Base-by-base conservation (phyloP, 306 rosid species). In the Acmispon strigosus region DNA sequence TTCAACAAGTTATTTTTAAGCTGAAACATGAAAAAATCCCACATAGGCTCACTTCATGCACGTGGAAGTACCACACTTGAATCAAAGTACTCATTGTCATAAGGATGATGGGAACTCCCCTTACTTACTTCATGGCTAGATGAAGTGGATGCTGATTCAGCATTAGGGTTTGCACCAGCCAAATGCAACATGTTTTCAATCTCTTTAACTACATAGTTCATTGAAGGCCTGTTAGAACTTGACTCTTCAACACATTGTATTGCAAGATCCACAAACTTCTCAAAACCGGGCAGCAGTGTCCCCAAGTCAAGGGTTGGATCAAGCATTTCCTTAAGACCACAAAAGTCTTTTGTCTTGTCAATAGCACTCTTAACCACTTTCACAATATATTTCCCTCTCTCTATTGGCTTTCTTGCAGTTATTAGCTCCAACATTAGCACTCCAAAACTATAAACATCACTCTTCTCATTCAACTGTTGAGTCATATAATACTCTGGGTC, bases 371-470 rank as follows among this genome's bases (percentile, higher is more conserved):
- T 34, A 17, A 89, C 84, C 81, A 82, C 88, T 76, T 84, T 84
- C 68, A 85, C 97, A 10, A 91, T 83, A n/a, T 81, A 84, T 55
- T 75, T 84, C 29, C 96, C 96, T 66, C 59, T 47, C 56, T 85
- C 87, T 58, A 89, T 89, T 42, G 97, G 93, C 72, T 65, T 78
- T 74, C 50, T 87, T 36, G 91, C 87, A 4, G 93, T 89, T 32
- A 92, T 61, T 66, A 89, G 12, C 78, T 92, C 97, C 50, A 92
- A 49, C 93, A 87, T 77, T 58, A 89, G 61, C 13, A 92, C 91
- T 36, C 96, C 94, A 47, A 85, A 92, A 41, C 96, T 84, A 47
- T 89, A 87, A 1, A 92, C 96, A 69, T 92, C 96, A 50, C 91
- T 92, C 81, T 89, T 92, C 65, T 92, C 93, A 0, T 89, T 75